Percentiles rank a stretch among this genome's conserved stretches.
These are phyloP conservation scores for Fusarium longipes DNA, from an alignment of 2,329 filamentous ascomycete species.

Conservation along the genomic window DNA sequence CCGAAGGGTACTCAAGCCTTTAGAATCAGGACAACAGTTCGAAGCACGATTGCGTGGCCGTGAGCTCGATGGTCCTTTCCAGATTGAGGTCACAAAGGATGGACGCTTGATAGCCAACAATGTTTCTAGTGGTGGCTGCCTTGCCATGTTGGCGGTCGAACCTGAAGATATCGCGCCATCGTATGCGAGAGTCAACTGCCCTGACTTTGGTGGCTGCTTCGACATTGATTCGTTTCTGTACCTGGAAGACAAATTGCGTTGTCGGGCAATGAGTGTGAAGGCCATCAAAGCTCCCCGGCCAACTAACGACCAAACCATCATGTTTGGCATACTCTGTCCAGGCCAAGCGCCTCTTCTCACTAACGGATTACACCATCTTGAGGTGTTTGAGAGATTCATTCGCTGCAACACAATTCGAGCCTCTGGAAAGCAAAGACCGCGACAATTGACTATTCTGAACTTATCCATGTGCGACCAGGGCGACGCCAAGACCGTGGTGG, in stretches of 20 bases:
- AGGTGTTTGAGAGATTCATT: background rate
- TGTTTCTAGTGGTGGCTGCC: background rate
- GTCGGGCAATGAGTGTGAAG: conserved; percentile 8
- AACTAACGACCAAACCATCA: background rate
- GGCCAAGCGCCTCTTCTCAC: background rate
- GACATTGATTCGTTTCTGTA: conserved; percentile 7
- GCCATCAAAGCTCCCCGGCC: background rate
- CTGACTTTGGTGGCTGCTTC: background rate
- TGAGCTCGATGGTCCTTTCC: background rate
- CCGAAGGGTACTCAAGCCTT: background rate
- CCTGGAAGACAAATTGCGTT: conserved; percentile 8
- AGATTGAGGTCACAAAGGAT: background rate
- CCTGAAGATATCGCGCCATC: background rate
- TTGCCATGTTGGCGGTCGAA: background rate
- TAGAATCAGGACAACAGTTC: background rate
- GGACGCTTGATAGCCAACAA: background rate
- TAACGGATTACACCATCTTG: background rate
- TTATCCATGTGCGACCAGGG: conserved; percentile 11
- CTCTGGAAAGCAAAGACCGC: background rate
- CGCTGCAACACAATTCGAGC: background rate
- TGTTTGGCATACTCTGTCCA: background rate
- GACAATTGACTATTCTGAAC: conserved; percentile 2
- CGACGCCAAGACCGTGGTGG: conserved; percentile 4
- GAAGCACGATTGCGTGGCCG: background rate
- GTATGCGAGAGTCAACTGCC: conserved; percentile 2